Conservation (phyloP, 176 grass and related monocot genomes). For the Pontederia paniculata region DNA sequence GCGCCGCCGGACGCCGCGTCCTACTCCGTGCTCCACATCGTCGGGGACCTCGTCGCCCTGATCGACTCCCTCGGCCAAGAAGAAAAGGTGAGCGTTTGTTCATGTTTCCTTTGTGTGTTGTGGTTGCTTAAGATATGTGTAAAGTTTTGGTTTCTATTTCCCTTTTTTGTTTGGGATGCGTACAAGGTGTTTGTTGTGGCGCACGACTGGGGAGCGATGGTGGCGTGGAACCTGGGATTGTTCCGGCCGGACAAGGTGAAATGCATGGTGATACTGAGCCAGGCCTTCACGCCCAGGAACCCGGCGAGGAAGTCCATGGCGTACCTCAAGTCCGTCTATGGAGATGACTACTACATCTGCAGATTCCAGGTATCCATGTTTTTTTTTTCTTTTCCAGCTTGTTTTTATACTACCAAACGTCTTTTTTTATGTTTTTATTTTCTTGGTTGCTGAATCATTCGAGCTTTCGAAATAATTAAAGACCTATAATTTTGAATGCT, state of each 20-base stretch:
- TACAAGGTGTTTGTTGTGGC: conserved; percentile 7
- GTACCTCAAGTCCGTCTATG: not conserved
- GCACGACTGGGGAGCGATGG: conserved; percentile 12
- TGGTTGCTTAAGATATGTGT: not conserved
- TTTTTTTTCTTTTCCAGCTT: not conserved
- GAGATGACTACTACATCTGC: conserved; percentile 12
- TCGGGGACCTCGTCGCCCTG: conserved; percentile 9
- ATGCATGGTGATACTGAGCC: conserved; percentile 3
- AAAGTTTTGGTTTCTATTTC: not conserved
- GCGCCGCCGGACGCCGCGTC: not conserved
- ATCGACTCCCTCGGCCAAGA: conserved; percentile 11
- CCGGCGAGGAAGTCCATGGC: not conserved
- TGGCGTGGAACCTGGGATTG: conserved; percentile 3
- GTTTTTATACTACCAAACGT: too few species aligned
- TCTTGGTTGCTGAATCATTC: too few species aligned
- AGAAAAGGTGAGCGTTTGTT: not conserved
- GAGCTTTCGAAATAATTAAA: too few species aligned
- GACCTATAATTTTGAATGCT: too few species aligned
- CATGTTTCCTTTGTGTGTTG: not conserved
- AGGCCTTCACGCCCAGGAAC: not conserved
- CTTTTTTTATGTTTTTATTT: too few species aligned
- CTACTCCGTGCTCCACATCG: conserved; percentile 3
- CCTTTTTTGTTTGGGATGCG: not conserved
- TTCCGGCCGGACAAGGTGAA: conserved; percentile 17
- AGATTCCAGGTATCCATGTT: not conserved